These are phyloP conservation scores for Yamadazyma oceani DNA, from an alignment of 1,139 yeast genomes.

Conservation along the genomic window DNA sequence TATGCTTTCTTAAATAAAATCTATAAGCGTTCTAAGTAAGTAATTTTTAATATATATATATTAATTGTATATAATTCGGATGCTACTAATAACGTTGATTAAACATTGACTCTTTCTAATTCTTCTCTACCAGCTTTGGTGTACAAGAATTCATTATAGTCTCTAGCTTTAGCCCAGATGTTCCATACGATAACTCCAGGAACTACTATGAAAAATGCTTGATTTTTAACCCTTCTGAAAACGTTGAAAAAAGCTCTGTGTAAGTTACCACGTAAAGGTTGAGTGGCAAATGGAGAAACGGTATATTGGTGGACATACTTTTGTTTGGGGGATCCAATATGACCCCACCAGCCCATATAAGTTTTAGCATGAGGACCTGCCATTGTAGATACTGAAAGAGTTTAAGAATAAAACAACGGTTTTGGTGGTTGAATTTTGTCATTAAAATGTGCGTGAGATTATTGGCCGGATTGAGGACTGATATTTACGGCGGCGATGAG, in stretches of 20 bases:
- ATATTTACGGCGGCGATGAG: not conserved
- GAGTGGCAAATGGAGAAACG: conserved; percentile 91
- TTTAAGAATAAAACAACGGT: not conserved
- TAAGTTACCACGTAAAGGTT: conserved; percentile 84
- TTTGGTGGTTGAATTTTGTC: not conserved
- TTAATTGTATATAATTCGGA: not conserved
- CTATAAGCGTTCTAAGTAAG: conserved; percentile 86
- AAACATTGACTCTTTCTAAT: conserved; percentile 76
- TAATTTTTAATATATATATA: not conserved
- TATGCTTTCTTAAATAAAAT: conserved; percentile 84
- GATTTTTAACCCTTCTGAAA: conserved; percentile 90
- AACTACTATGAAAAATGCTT: conserved; percentile 71
- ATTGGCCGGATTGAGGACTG: conserved; percentile 8
- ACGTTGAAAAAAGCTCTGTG: conserved; percentile 89
- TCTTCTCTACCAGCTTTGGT: conserved; percentile 98
- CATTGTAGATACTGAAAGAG: conserved; percentile 34
- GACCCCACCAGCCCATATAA: conserved; percentile 99
- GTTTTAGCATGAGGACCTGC: conserved; percentile 58
- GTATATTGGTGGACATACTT: conserved; percentile 83
- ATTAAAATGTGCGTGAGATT: conserved; percentile 4
- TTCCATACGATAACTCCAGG: conserved; percentile 84
- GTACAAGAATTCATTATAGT: conserved; percentile 91
- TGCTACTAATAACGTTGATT: too few species aligned
- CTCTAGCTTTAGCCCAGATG: conserved; percentile 85
- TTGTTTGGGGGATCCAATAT: conserved; percentile 82